Evolutionary conservation across 2,329 filamentous ascomycete species (phyloP).

Genomic region (Clarireedia monteithiana): DNA sequence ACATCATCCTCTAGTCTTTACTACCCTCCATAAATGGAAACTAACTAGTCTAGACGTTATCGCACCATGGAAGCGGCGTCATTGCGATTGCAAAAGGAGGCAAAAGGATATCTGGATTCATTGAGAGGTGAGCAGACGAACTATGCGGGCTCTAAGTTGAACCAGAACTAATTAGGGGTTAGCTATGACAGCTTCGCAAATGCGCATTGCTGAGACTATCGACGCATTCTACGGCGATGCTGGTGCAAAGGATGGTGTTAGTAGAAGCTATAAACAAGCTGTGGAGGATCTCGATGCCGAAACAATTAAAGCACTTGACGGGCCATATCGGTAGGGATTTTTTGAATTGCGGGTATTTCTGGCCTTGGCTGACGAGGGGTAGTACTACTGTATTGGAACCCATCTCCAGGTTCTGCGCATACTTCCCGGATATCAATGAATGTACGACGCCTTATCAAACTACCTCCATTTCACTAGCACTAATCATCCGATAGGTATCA

Average conservation of each 20-base stretch:
- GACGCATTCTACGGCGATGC: constrained; percentile 98
- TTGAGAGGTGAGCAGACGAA: constrained; percentile 58
- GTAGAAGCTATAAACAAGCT: constrained; percentile 94
- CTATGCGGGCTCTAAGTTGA: neutral
- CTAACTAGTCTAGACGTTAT: constrained; percentile 59
- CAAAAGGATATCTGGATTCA: constrained; percentile 95
- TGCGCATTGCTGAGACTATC: constrained; percentile 98
- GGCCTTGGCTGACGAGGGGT: constrained; percentile 17
- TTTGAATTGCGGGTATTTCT: neutral
- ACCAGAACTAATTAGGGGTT: neutral
- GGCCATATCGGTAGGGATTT: constrained; percentile 67
- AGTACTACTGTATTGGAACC: constrained; percentile 91
- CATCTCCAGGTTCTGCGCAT: constrained; percentile 91
- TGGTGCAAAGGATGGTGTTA: constrained; percentile 89
- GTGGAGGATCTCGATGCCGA: constrained; percentile 97
- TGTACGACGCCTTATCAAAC: constrained; percentile 45
- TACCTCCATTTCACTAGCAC: neutral
- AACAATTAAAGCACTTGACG: constrained; percentile 96
- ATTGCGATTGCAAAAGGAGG: constrained; percentile 88
- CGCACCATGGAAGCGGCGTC: constrained; percentile 95
- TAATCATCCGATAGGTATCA: constrained; percentile 59
- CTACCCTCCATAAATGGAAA: neutral
- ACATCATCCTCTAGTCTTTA: neutral
- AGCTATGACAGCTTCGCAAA: constrained; percentile 99
- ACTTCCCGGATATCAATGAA: constrained; percentile 98